Conservation (phyloP, 1,284 basidiomycete species). For the Heterobasidion parviporum region DNA sequence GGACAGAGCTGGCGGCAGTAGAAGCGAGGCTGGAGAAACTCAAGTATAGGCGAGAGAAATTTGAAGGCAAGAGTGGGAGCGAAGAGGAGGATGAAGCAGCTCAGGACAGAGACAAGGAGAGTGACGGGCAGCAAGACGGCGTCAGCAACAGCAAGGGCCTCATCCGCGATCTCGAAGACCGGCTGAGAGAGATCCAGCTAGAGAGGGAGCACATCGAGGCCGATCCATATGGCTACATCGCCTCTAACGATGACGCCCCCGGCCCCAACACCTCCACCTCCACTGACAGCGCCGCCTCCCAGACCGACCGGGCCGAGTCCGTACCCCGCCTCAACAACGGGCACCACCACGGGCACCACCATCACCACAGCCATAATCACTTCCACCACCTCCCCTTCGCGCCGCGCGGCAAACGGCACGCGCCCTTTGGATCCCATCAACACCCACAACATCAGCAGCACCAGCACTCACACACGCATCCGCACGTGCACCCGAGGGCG, state of each 20-base stretch:
- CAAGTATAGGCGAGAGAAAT: constrained; percentile 46
- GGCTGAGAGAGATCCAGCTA: constrained; percentile 26
- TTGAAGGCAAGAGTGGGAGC: constrained; percentile 33
- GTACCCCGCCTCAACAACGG: background rate
- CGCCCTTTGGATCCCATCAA: constrained; percentile 1
- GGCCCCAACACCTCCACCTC: constrained; percentile 9
- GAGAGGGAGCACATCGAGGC: constrained; percentile 30
- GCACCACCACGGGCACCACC: background rate
- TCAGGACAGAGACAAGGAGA: background rate
- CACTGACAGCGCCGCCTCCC: constrained; percentile 2
- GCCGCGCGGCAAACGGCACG: constrained; percentile 6
- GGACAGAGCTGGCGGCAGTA: constrained; percentile 27
- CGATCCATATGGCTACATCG: constrained; percentile 22
- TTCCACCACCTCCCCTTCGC: background rate
- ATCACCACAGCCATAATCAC: background rate
- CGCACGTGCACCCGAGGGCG: background rate
- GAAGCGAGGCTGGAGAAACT: constrained; percentile 41
- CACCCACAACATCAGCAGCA: constrained; percentile 4
- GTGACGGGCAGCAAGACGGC: background rate
- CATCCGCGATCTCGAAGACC: constrained; percentile 32
- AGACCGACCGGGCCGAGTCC: background rate
- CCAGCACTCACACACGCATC: background rate
- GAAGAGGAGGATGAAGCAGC: constrained; percentile 18
- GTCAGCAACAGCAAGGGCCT: constrained; percentile 11
- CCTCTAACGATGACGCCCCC: constrained; percentile 3